Percentiles rank a stretch among this genome's conserved stretches.
phyloP scores from a whole-genome alignment of 257 asterid genomes.

The Knoxia roxburghii region DNA sequence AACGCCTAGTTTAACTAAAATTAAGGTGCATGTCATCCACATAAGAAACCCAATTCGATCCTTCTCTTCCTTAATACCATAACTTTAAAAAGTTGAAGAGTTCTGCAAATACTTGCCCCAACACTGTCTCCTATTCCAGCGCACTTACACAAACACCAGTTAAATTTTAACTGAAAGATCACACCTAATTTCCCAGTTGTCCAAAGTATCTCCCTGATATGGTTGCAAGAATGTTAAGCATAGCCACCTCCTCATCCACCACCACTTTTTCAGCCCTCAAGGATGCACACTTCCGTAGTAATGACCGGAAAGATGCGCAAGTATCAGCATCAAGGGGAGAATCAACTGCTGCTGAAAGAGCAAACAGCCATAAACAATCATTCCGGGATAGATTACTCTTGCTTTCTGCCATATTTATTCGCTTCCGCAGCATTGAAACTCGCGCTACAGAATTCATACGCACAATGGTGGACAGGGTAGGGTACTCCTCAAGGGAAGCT shows the following conservation, averaged over 20 bases:
- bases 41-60: too few relatives aligned
- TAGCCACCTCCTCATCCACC: slow-evolving; percentile 59
- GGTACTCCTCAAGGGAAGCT: slow-evolving; percentile 28
- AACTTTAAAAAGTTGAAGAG: too few relatives aligned
- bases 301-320: slow-evolving; percentile 71
- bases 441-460: slow-evolving; percentile 70
- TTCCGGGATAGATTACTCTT: slow-evolving; percentile 32
- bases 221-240: slow-evolving; percentile 63
- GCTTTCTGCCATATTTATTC: slow-evolving; percentile 42
- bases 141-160: too few relatives aligned
- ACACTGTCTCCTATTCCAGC: too few relatives aligned
- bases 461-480: slow-evolving; percentile 52
- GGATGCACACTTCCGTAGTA: slow-evolving; percentile 73
- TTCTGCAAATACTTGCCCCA: too few relatives aligned
- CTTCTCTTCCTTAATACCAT: too few relatives aligned
- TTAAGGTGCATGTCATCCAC: too few relatives aligned
- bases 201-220: slow-evolving; percentile 83
- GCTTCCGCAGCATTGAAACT: slow-evolving; percentile 54
- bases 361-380: slow-evolving; percentile 72
- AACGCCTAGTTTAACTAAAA: too few relatives aligned
- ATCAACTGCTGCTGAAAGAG: slow-evolving; percentile 73
- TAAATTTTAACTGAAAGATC: too few relatives aligned
- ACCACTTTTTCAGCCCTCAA: slow-evolving; percentile 64
- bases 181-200: slow-evolving; percentile 62
- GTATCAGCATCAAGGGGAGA: slow-evolving; percentile 70